Base-by-base conservation (phyloP, 148 eudicot genomes). In the Cornus suecica region DNA sequence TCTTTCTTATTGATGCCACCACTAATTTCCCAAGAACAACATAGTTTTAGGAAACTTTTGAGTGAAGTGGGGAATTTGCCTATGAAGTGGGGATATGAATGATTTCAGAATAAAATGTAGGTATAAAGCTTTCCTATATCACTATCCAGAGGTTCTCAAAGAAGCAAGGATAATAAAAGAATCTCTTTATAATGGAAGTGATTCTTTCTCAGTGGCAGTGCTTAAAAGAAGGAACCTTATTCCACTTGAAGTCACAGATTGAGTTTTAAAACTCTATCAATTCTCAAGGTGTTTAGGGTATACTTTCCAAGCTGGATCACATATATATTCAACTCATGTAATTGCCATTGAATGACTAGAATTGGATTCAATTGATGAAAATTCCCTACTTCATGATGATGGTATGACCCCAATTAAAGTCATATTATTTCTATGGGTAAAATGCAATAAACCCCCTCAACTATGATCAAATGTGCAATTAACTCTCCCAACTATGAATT, bases 221-320 rank as follows among this genome's bases (percentile, higher is more conserved):
- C 84, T 75, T 73, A 78, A 84, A 86, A 74, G 77, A 70, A 80
- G 86, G 89, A 77, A 86, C 81, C 81, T 77, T 70, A 76, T 87
- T 83, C 87, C 76, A 25, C 66, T 68, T 65, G 51, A 74, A 56
- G 26, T 71, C 24, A 65, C 52, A 45, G 41, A 32, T 51, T 27
- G n/a, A 48, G 51, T 26, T 52, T 66, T 61, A 51, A 31, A 26
- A 63, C 61, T 25, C 31, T 23, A 27, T 9, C 54, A 66, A 65
- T 71, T 54, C 67, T 14, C 27, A n/a, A 66, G 61, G 45, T 71
- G 29, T 74, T 2, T 64, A 75, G 31, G 34, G 37, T 22, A 30
- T 28, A 65, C 58, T 66, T 80, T 75, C 23, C 66, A 63, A 48
- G 54, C 54, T 48, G 54, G 20, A 48, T 48, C 54, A 48, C 54